These are phyloP conservation scores for Colletotrichum simmondsii DNA, from an alignment of 2,329 filamentous ascomycete species.

Conservation along the genomic window DNA sequence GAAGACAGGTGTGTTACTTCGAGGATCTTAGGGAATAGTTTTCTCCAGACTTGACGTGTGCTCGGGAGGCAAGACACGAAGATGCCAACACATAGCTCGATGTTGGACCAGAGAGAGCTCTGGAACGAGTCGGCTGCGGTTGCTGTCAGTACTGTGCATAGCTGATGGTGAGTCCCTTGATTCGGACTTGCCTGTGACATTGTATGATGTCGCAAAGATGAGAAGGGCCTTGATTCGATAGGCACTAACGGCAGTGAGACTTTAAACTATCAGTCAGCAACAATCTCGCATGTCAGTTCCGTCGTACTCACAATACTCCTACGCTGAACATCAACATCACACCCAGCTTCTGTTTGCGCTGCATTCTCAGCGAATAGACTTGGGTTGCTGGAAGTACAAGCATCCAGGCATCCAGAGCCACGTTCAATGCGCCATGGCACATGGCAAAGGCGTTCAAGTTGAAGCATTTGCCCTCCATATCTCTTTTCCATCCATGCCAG, in stretches of 20 bases:
- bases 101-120: constrained; percentile 13
- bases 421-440: constrained; percentile 53
- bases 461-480: constrained; percentile 44
- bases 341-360: constrained; percentile 47
- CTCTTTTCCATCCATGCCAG: constrained; percentile 51
- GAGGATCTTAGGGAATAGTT: constrained; percentile 15
- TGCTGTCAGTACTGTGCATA: neutral
- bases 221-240: constrained; percentile 16
- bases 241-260: constrained; percentile 26
- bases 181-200: constrained; percentile 18
- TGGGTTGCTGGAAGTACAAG: constrained; percentile 53
- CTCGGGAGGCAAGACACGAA: constrained; percentile 29
- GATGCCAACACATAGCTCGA: constrained; percentile 17
- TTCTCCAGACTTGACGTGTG: constrained; percentile 18
- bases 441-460: constrained; percentile 52
- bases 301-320: constrained; percentile 35
- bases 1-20: constrained; percentile 6
- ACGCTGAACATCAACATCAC: constrained; percentile 51
- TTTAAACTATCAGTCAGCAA: neutral
- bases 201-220: constrained; percentile 11
- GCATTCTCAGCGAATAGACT: constrained; percentile 43
- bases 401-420: constrained; percentile 55
- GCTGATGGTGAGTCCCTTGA: rapidly evolving
- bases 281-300: too few species aligned
- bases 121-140: constrained; percentile 2